phyloP scores from a whole-genome alignment of 768 basidiomycete species.

The Boletus coccyginus region DNA sequence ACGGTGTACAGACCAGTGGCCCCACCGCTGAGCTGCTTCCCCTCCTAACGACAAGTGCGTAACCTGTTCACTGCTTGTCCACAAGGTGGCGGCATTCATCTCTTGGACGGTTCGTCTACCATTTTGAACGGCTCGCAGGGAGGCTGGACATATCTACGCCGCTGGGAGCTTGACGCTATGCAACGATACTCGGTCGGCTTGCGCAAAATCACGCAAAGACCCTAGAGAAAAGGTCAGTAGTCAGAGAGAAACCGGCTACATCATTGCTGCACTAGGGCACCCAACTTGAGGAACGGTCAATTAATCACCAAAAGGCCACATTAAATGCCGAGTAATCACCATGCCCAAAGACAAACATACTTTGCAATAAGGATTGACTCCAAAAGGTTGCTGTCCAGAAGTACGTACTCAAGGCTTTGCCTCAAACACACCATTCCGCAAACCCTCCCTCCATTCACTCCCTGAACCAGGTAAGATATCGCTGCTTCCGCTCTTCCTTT shows the following conservation, averaged over 20 bases:
- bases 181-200: constrained; percentile 7
- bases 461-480: constrained; percentile 52
- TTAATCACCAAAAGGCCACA: not conserved
- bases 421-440: constrained; percentile 48
- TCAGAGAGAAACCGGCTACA: not conserved
- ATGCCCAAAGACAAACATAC: not conserved
- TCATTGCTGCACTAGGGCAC: not conserved
- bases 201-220: not conserved
- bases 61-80: too few species aligned
- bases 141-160: constrained; percentile 5
- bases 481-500: constrained; percentile 56
- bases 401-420: not conserved
- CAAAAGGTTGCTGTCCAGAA: not conserved
- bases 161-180: constrained; percentile 7
- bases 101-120: not conserved
- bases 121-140: constrained; percentile 2
- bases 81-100: not conserved
- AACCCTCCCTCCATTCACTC: constrained; percentile 52
- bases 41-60: not conserved
- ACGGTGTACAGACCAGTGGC: constrained; percentile 6
- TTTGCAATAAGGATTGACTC: not conserved
- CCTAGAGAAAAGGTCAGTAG: not conserved
- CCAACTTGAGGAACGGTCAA: not conserved
- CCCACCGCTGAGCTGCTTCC: not conserved
- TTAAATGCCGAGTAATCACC: constrained; percentile 1